Evolutionary conservation across 176 grass and related monocot genomes (phyloP), one percentile per base, ranked within the genome.

Genomic region (Triticum turgidum): DNA sequence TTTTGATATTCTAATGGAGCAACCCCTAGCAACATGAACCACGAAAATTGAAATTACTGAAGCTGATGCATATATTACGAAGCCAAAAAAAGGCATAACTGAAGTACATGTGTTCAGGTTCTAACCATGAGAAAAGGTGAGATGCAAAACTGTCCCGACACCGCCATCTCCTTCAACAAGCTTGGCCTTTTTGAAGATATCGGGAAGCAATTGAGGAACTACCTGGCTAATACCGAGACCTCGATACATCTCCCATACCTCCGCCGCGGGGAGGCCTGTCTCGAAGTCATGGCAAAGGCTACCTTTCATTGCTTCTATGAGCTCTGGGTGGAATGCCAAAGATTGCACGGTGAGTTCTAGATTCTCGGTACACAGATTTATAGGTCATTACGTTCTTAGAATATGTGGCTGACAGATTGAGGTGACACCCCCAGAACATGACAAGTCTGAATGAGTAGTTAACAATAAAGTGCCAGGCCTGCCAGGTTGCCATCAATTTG

Each of bases 231-330:
- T n/a, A 73, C 35, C 56, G 56, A 84, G 75, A 54, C 81, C 30
- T 11, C 87, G 62, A 73, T 89, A 89, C 65, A 84, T 22, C 27
- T 73, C 87, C 87, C 87, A 89, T 67, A 89, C 66, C 4, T 84
- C 65, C 0, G 66, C 54, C 15, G 81, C 54, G 1, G 87, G 75
- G 76, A 89, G 81, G 12, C 12, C 74, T 65, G 87, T 89, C 75
- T 80, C 54, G 3, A 65, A 72, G 39, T 84, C 87, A 9, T 89
- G 87, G 65, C n/a, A 56, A 63, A 89, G 65, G n/a, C 66, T 89
- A n/a, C 87, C 81, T 58, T 88, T 22, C 87, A 89, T 84, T 73
- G 65, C n/a, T 79, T 15, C 4, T 0, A 5, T 30, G 14, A 75
- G 42, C 58, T 51, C 58, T 80, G 77, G 45, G 54, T 73, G 17